A percentile compares a stretch with the other conserved stretches of the same genome.
These are phyloP conservation scores for Penicillium soppii DNA, from an alignment of 495 filamentous ascomycete genomes.

Conservation along the genomic window DNA sequence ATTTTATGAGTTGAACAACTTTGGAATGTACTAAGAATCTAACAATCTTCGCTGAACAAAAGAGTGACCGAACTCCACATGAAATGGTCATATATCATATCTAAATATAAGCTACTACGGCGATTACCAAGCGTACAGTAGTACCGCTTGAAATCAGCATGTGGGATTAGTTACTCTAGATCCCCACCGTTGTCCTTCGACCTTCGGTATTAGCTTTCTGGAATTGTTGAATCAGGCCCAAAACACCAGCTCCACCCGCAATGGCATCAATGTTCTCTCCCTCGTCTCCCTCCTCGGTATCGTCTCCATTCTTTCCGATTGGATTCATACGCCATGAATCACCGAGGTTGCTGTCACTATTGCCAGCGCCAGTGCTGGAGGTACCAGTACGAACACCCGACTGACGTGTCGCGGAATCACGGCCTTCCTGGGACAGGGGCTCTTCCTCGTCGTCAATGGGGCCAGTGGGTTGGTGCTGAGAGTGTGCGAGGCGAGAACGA, in stretches of 20 bases:
- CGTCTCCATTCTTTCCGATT: constrained; percentile 43
- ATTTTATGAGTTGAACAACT: background rate
- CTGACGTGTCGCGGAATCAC: constrained; percentile 21
- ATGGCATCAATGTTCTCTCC: constrained; percentile 52
- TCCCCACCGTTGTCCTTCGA: constrained; percentile 41
- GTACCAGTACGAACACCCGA: constrained; percentile 21
- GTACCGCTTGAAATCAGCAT: background rate
- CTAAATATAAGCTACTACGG: background rate
- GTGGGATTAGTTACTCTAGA: constrained; percentile 16
- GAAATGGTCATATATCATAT: constrained; percentile 3
- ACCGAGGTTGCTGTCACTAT: constrained; percentile 57
- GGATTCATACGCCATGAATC: constrained; percentile 65
- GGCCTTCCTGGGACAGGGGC: constrained; percentile 22
- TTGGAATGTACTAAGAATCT: background rate
- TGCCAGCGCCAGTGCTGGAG: constrained; percentile 45
- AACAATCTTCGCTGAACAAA: background rate
- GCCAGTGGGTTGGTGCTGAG: constrained; percentile 31
- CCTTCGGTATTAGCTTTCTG: constrained; percentile 77
- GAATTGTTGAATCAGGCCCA: constrained; percentile 88
- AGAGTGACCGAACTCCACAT: background rate
- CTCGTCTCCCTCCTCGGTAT: constrained; percentile 46
- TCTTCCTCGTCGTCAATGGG: constrained; percentile 49
- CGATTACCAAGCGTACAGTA: too few relatives aligned
- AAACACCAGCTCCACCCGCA: constrained; percentile 57
- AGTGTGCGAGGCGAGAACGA: constrained; percentile 47